These are phyloP conservation scores for Plantago lanceolata DNA, from an alignment of 305 asterid genomes.

Conservation along the genomic window DNA sequence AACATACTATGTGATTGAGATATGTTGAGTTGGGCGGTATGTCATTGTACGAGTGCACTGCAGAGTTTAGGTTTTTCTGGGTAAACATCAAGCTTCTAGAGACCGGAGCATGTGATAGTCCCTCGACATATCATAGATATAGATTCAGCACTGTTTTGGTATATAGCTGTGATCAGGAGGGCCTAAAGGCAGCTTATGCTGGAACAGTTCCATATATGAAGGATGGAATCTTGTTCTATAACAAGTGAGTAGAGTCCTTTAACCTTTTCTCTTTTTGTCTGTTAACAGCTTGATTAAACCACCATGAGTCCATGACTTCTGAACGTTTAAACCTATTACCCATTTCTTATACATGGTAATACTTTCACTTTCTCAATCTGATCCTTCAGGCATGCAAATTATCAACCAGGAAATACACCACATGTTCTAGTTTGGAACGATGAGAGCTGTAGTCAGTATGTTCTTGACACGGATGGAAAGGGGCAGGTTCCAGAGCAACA, in stretches of 20 bases:
- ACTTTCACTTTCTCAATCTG: slow-evolving; percentile 16
- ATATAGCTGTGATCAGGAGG: slow-evolving; percentile 62
- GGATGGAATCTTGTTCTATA: slow-evolving; percentile 83
- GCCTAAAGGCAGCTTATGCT: slow-evolving; percentile 67
- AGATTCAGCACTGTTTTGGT: slow-evolving; percentile 50
- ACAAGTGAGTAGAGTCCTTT: slow-evolving; percentile 53
- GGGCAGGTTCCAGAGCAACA: slow-evolving; percentile 84
- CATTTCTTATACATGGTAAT: not conserved
- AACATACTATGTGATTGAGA: slow-evolving; percentile 79
- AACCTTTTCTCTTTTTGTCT: slow-evolving; percentile 7
- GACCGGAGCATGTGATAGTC: slow-evolving; percentile 64
- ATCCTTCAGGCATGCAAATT: slow-evolving; percentile 78
- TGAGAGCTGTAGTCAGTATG: slow-evolving; percentile 75
- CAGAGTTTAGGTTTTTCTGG: slow-evolving; percentile 94
- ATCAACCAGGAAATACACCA: slow-evolving; percentile 89
- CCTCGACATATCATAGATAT: slow-evolving; percentile 67
- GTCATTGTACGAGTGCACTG: slow-evolving; percentile 79
- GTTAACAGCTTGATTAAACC: slow-evolving; percentile 1
- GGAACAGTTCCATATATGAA: slow-evolving; percentile 63
- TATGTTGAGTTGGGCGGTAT: slow-evolving; percentile 95
- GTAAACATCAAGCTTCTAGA: slow-evolving; percentile 77
- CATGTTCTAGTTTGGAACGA: slow-evolving; percentile 90
- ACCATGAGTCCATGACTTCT: slow-evolving; percentile 15
- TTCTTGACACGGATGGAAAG: slow-evolving; percentile 79
- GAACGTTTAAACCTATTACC: not conserved